phyloP scores from a whole-genome alignment of 352 stramenopile species.

The Phytophthora colocasiae region DNA sequence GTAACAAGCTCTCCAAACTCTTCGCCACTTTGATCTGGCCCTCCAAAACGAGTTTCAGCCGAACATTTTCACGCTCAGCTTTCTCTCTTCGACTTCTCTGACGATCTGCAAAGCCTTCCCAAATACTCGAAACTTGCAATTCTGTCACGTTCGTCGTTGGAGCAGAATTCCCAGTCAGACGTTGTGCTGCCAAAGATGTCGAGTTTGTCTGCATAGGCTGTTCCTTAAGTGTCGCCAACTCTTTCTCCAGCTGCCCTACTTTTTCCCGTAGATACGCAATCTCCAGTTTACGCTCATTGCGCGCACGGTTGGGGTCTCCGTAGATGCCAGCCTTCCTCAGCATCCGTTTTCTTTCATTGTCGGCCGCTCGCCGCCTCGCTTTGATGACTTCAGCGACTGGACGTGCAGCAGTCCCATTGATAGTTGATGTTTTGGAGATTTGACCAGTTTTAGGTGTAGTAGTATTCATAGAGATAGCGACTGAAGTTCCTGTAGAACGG shows the following conservation, averaged over 20 bases:
- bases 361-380: slow-evolving; percentile 21
- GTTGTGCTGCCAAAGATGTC: no score
- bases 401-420: background rate
- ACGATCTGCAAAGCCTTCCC: slow-evolving; percentile 25
- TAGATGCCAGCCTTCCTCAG: slow-evolving; percentile 23
- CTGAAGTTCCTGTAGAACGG: background rate
- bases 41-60: slow-evolving; percentile 45
- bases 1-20: slow-evolving; percentile 48
- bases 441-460: background rate
- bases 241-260: slow-evolving; percentile 20
- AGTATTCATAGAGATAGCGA: background rate
- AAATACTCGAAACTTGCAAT: slow-evolving; percentile 20
- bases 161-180: background rate
- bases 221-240: slow-evolving; percentile 14
- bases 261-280: slow-evolving; percentile 32
- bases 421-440: background rate
- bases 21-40: slow-evolving; percentile 57
- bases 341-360: slow-evolving; percentile 28
- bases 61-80: slow-evolving; percentile 40
- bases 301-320: slow-evolving; percentile 33
- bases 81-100: slow-evolving; percentile 19
- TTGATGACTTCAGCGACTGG: slow-evolving; percentile 13
- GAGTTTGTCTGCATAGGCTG: background rate
- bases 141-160: slow-evolving; percentile 2
- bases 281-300: slow-evolving; percentile 45